These are phyloP conservation scores for Penicillium egyptiacum DNA, from an alignment of 495 filamentous ascomycete species.

Conservation along the genomic window DNA sequence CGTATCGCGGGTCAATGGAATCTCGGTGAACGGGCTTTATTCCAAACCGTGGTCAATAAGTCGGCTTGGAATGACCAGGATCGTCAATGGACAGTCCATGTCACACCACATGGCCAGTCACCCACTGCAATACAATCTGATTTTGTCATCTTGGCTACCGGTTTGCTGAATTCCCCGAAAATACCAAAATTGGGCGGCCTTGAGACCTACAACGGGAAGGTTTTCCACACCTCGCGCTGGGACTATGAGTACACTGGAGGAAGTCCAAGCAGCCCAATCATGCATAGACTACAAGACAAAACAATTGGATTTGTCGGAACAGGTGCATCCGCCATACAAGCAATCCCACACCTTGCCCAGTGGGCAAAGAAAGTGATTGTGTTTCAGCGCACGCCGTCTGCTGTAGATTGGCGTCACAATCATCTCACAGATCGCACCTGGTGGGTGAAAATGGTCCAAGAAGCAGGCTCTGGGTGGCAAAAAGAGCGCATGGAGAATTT, in stretches of 20 bases:
- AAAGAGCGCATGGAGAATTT: constrained; percentile 15
- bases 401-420: constrained; percentile 45
- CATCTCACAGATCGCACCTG: constrained; percentile 4
- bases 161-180: constrained; percentile 24
- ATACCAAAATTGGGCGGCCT: constrained; percentile 26
- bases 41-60: constrained; percentile 21
- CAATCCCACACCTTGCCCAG: constrained; percentile 35
- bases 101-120: background rate
- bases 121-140: constrained; percentile 6
- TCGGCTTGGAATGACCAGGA: constrained; percentile 14
- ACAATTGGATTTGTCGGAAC: constrained; percentile 50
- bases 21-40: constrained; percentile 48
- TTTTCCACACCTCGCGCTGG: constrained; percentile 47
- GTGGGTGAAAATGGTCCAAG: constrained; percentile 36
- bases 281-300: constrained; percentile 44
- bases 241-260: constrained; percentile 53
- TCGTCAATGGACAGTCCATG: background rate
- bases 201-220: constrained; percentile 23
- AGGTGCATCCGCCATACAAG: constrained; percentile 48
- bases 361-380: constrained; percentile 41
- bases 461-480: constrained; percentile 50
- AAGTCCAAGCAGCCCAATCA: constrained; percentile 35
- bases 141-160: constrained; percentile 25
- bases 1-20: constrained; percentile 38
- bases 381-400: constrained; percentile 52